These are phyloP conservation scores for Leccinum imitatum DNA, from an alignment of 768 basidiomycete genomes.

Conservation along the genomic window DNA sequence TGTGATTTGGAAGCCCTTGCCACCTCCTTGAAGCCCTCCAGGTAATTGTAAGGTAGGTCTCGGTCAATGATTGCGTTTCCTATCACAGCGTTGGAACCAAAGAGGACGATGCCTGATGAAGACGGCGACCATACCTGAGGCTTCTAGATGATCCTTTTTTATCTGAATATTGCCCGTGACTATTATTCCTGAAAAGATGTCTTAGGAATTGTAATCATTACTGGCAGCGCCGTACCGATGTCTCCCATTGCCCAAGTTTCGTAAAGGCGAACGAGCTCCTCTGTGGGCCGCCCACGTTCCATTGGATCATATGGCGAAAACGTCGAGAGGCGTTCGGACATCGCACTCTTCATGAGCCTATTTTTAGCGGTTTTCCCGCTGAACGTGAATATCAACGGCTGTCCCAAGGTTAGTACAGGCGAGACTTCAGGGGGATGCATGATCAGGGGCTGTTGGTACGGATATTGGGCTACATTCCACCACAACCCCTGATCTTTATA, in stretches of 20 bases:
- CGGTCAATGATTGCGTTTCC: constrained; percentile 35
- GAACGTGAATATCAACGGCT: constrained; percentile 30
- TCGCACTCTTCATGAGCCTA: constrained; percentile 35
- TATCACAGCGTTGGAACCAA: constrained; percentile 6
- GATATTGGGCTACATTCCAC: constrained; percentile 13
- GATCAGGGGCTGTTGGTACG: constrained; percentile 13
- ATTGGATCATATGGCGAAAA: constrained; percentile 31
- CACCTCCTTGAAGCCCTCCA: constrained; percentile 22
- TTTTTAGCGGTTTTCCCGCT: constrained; percentile 32
- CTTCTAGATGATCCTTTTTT: constrained; percentile 35
- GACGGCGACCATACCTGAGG: constrained; percentile 24
- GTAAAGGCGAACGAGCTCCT: constrained; percentile 34
- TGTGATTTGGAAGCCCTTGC: constrained; percentile 32
- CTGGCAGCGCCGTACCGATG: constrained; percentile 22
- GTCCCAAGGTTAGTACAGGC: constrained; percentile 22
- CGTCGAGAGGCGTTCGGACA: constrained; percentile 37
- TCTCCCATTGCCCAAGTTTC: constrained; percentile 35
- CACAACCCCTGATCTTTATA: constrained; percentile 21
- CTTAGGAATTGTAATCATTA: constrained; percentile 3
- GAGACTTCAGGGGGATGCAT: constrained; percentile 18
- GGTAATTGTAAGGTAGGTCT: constrained; percentile 26
- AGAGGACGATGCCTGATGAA: background rate
- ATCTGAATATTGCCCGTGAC: constrained; percentile 36
- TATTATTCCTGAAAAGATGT: constrained; percentile 27
- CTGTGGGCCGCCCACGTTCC: constrained; percentile 33